Base-by-base conservation (phyloP, 2,329 filamentous ascomycete species). In the Fusarium sublunatum region DNA sequence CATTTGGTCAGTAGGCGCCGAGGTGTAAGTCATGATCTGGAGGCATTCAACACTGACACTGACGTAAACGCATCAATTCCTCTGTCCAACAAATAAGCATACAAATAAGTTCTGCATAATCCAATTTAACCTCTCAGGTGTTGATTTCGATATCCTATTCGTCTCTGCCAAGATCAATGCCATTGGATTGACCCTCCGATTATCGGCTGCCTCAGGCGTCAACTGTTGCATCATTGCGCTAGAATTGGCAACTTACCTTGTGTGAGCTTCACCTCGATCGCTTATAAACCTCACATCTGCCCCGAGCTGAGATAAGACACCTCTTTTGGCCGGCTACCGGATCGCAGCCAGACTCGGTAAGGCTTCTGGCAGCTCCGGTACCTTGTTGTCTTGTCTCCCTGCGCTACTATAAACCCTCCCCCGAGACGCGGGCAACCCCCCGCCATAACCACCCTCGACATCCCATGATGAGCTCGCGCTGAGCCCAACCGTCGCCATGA, bases 401-500 rank as follows among this genome's bases (percentile, higher is more conserved):
- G 51, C 62, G 53, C 60, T 19, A 51, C 44, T 41, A 44, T 55
- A 34, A 34, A 34, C 44, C 35, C 34, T 28, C 39, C n/a, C 28
- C 12, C 44, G 31, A 49, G 49, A 48, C 49, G 50, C 43, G 43
- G 43, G 38, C 29, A 61, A n/a, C 51, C 58, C 65, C 68, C 68
- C 69, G 48, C 69, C 60, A 70, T 68, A 39, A 59, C 67, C 58
- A 60, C 53, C 48, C 29, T 52, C 65, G 55, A 69, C 44, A 34
- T 48, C 61, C 56, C 66, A 70, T 69, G 55, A 74, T 71, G 70
- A 65, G 61, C 66, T 70, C 60, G 55, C 55, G 34, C 58, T 58
- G 60, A 65, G 52, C 65, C 69, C 50, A 68, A 62, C 45, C 61
- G 48, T 56, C 52, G 73, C 64, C 40, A 78, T 78, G 76, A 75